Base-by-base conservation (phyloP, 169 alveolate genomes). In the Sarcocystis neurona region DNA sequence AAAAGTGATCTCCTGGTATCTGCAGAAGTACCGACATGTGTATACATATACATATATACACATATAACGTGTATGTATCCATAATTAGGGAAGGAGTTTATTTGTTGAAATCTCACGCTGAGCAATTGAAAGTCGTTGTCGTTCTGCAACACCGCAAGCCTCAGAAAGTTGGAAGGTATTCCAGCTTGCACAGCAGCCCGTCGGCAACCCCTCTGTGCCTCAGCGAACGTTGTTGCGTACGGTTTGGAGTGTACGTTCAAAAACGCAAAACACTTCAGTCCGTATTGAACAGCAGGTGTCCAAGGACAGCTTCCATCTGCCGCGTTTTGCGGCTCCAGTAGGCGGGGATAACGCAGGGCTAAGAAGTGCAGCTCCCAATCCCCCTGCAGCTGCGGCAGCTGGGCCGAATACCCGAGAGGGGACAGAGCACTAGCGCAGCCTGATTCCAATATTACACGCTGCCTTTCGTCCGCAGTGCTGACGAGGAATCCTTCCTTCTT, bases 311-410 rank as follows among this genome's bases (percentile, higher is more conserved):
- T 37, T n/a, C n/a, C 53, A 3, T 39, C 82, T 0, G 20, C 39
- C 15, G 41, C 3, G 41, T 32, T 56, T 47, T 15, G 10, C 5
- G 41, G 34, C 1, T 56, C 82, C 56, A 48, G 47, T 2, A 32
- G 10, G 10, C 34, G 20, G 32, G 82, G 82, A 32, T 72, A 72
- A 0, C 39, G 18, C 53, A 4, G 18, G 10, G 82, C 82, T 23
- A 72, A 48, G 56, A 72, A 72, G 53, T 72, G 27, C 56, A 39
- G 82, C 56, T 72, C 82, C 82, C 82, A 72, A 48, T 72, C 43
- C 6, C 82, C 82, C 34, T 27, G 4, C 23, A 23, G 56, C 2
- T 1, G 3, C 6, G 82, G 56, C 56, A 37, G 27, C 18, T 72
- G 58, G 47, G 10, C 34, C 56, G 20, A 23, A 39, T 72, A 72